Evolutionary conservation across 2,329 filamentous ascomycete species (phyloP).

Genomic region (Trichoderma endophyticum): DNA sequence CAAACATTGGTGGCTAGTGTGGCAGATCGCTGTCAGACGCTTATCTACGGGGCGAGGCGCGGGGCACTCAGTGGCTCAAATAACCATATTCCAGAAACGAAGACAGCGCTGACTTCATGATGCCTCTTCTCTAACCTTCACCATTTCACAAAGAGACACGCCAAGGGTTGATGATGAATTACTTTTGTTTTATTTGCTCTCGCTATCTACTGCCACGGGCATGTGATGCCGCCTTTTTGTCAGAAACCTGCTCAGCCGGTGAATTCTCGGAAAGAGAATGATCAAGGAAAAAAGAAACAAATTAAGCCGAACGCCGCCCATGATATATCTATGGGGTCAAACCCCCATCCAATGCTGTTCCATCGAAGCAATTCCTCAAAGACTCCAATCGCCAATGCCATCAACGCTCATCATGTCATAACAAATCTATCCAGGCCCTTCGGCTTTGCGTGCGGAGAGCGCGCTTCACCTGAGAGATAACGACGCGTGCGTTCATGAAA

Average conservation of each 20-base stretch:
- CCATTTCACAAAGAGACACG: background rate
- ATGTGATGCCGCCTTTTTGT: background rate
- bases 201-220: background rate
- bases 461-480: background rate
- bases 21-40: background rate
- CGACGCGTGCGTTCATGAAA: constrained; percentile 21
- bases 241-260: background rate
- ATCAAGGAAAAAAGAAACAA: background rate
- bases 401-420: constrained; percentile 6
- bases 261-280: background rate
- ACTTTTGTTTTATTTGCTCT: background rate
- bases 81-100: background rate
- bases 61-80: constrained; percentile 1
- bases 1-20: background rate
- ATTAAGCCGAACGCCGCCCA: constrained; percentile 13
- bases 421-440: background rate
- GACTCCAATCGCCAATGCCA: constrained; percentile 16
- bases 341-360: background rate
- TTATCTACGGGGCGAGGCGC: constrained; percentile 9
- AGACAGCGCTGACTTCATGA: background rate
- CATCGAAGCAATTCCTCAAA: constrained; percentile 6
- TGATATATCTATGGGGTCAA: constrained; percentile 10
- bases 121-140: background rate
- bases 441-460: background rate
- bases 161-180: background rate